Percentiles rank a stretch among this genome's conserved stretches.
Evolutionary conservation across 2,329 filamentous ascomycete species (phyloP).

Genomic region (Aspergillus aculeatus): DNA sequence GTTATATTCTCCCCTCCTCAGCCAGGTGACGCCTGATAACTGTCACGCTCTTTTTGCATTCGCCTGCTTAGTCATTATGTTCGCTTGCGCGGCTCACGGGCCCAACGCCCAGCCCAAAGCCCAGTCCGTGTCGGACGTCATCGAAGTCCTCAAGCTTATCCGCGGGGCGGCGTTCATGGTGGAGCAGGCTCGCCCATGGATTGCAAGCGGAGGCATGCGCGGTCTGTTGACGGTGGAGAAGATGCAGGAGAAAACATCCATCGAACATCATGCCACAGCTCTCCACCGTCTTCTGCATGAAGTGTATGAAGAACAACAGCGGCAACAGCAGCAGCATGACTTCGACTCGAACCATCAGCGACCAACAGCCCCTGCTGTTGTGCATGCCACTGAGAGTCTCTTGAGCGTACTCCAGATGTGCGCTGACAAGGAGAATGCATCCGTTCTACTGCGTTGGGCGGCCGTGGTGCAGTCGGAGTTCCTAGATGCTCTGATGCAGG

Average conservation of each 20-base stretch:
- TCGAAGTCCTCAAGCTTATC: constrained; percentile 12
- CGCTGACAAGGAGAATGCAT: neutral
- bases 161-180: constrained; percentile 12
- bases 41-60: constrained; percentile 16
- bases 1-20: constrained; percentile 10
- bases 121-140: constrained; percentile 4
- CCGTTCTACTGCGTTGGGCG: constrained; percentile 10
- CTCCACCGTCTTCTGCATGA: neutral
- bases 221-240: neutral
- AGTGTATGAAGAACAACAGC: neutral
- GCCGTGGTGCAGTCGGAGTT: constrained; percentile 1
- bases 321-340: neutral
- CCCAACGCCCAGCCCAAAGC: neutral
- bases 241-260: neutral
- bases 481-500: neutral
- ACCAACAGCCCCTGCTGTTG: neutral
- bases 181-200: constrained; percentile 11
- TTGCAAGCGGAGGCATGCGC: constrained; percentile 11
- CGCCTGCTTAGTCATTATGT: constrained; percentile 11
- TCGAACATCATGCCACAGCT: neutral
- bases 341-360: neutral
- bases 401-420: neutral
- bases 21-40: constrained; percentile 9
- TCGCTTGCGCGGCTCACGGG: constrained; percentile 7
- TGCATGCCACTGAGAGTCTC: neutral